Conservation (phyloP, 2,329 filamentous ascomycete genomes). For the Aspergillus latus region DNA sequence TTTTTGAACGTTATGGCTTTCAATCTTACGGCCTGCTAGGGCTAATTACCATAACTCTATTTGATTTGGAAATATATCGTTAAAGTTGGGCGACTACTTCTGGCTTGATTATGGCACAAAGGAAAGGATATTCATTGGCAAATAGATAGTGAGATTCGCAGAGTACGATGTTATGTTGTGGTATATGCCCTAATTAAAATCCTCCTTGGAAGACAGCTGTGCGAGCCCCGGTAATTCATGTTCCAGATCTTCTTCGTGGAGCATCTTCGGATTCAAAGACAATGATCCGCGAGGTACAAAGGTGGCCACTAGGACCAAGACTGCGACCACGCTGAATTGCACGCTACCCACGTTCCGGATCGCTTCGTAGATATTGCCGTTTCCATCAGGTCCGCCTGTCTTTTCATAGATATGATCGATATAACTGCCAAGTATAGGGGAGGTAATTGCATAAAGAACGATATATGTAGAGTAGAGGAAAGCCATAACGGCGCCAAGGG, state of each 20-base stretch:
- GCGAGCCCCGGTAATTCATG: constrained; percentile 13
- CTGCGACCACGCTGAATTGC: constrained; percentile 15
- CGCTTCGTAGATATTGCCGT: constrained; percentile 19
- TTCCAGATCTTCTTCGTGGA: constrained; percentile 13
- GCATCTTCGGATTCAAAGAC: constrained; percentile 15
- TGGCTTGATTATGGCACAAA: background rate
- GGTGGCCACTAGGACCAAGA: constrained; percentile 15
- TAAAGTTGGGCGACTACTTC: background rate
- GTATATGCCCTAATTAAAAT: constrained; percentile 1
- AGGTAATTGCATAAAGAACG: constrained; percentile 18
- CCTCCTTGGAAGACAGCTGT: constrained; percentile 13
- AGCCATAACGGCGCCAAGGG: constrained; percentile 18
- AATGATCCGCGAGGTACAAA: constrained; percentile 17
- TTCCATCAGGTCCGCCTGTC: constrained; percentile 13
- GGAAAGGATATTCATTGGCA: background rate
- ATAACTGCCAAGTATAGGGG: constrained; percentile 19
- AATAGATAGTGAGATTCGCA: background rate
- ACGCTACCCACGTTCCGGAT: constrained; percentile 17
- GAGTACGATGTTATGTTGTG: background rate
- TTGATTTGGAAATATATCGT: too few relatives aligned
- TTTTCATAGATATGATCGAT: constrained; percentile 18
- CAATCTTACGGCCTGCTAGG: background rate
- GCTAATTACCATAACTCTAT: too few relatives aligned
- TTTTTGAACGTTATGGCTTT: background rate
- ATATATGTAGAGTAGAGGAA: constrained; percentile 20